Conservation (phyloP, 495 filamentous ascomycete genomes). For the Rhizodiscina lignyota region DNA sequence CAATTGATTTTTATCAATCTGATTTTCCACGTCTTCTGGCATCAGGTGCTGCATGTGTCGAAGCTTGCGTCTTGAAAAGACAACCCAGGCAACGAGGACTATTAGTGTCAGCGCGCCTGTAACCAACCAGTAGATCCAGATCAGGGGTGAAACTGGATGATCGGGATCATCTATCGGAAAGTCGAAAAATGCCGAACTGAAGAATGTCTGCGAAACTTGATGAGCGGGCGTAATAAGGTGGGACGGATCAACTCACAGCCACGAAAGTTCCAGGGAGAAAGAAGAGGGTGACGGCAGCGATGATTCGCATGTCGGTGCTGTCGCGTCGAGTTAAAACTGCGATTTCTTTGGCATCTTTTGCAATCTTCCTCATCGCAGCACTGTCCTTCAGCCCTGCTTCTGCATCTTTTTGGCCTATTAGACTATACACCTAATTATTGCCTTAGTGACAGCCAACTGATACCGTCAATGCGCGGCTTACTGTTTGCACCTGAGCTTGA, state of each 20-base stretch:
- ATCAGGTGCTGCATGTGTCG: no score
- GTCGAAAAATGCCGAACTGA: conserved; percentile 5
- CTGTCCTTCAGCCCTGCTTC: conserved; percentile 3
- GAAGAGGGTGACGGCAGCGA: conserved; percentile 3
- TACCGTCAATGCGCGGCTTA: no score
- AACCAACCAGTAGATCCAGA: no score
- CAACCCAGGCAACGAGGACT: no score
- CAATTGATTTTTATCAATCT: no score
- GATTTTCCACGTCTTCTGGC: no score
- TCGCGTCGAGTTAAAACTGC: conserved; percentile 1
- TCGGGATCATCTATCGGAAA: no score
- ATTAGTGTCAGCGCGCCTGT: no score
- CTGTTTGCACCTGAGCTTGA: no score
- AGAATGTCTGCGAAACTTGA: not conserved
- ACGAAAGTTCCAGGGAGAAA: conserved; percentile 5
- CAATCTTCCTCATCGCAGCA: conserved; percentile 1
- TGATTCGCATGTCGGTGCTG: conserved; percentile 2
- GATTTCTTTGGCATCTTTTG: conserved; percentile 3
- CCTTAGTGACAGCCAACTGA: no score
- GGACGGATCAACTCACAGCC: conserved; percentile 1
- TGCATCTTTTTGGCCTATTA: conserved; percentile 4
- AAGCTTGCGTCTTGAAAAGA: no score
- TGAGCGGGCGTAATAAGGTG: not conserved
- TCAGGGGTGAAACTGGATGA: no score
- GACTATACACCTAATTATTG: conserved; percentile 4